Percentiles rank a stretch among this genome's conserved stretches.
These are phyloP conservation scores for Antitrichia curtipendula DNA, from an alignment of 225 moss, liverwort and hornwort species.

Conservation along the genomic window DNA sequence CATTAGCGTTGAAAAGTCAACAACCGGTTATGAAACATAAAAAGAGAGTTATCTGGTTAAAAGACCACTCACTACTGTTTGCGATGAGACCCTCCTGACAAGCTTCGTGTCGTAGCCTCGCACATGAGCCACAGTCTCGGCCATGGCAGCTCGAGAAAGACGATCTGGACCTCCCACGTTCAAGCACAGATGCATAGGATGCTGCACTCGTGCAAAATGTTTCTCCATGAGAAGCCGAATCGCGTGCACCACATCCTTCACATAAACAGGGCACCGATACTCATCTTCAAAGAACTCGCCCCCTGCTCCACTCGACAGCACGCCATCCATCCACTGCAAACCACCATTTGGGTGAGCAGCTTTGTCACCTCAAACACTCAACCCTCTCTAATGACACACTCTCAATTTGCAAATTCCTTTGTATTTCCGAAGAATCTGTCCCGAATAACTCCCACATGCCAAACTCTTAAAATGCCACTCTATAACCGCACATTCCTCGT, in stretches of 20 bases:
- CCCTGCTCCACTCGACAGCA: slow-evolving; percentile 41
- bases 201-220: not conserved
- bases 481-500: not conserved
- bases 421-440: not conserved
- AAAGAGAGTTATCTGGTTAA: not conserved
- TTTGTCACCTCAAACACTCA: not conserved
- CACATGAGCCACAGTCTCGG: slow-evolving; percentile 60
- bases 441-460: not conserved
- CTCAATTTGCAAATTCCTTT: not conserved
- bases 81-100: slow-evolving; percentile 47
- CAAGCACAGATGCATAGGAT: slow-evolving; percentile 27
- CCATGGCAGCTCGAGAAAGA: slow-evolving; percentile 83
- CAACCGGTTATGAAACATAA: not conserved
- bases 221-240: slow-evolving; percentile 56
- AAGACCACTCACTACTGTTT: slow-evolving; percentile 40
- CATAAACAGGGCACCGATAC: slow-evolving; percentile 81
- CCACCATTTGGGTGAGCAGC: not conserved
- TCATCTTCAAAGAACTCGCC: slow-evolving; percentile 74
- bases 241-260: slow-evolving; percentile 72
- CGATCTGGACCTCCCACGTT: slow-evolving; percentile 82
- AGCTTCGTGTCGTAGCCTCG: slow-evolving; percentile 51
- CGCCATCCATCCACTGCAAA: slow-evolving; percentile 82
- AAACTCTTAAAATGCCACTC: not conserved
- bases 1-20: too few species aligned
- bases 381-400: not conserved